A percentile compares a stretch with the other conserved stretches of the same genome.
These are phyloP conservation scores for Aspergillus cejpii DNA, from an alignment of 2,329 filamentous ascomycete species.

Conservation along the genomic window DNA sequence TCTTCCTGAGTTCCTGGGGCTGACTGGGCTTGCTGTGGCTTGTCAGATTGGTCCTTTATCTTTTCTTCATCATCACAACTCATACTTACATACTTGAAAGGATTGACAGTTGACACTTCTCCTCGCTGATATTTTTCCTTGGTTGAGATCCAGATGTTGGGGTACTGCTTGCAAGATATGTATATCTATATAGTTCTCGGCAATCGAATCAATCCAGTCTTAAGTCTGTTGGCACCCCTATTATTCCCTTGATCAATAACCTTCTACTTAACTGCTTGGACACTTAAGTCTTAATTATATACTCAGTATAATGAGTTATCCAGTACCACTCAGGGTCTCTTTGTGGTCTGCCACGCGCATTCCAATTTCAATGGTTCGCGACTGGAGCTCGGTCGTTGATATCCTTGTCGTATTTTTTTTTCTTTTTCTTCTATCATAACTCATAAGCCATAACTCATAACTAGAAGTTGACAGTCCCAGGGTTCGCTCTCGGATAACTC, in stretches of 20 bases:
- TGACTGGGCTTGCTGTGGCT: background rate
- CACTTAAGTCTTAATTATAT: too few relatives aligned
- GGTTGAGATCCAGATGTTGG: background rate
- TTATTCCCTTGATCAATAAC: background rate
- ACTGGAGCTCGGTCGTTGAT: conserved; percentile 4
- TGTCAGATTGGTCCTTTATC: background rate
- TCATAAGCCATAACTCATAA: too few relatives aligned
- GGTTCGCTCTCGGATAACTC: conserved; percentile 11
- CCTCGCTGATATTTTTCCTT: too few relatives aligned
- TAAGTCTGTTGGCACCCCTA: background rate
- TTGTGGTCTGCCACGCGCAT: conserved; percentile 9
- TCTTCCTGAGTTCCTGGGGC: background rate
- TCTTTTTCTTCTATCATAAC: background rate
- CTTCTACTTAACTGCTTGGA: too few relatives aligned
- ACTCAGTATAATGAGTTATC: background rate
- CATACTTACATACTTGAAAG: background rate
- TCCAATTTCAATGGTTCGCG: conserved; percentile 12
- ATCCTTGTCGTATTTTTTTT: background rate
- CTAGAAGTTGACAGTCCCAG: conserved; percentile 11
- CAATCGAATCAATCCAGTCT: background rate
- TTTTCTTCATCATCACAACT: background rate
- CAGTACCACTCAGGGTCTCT: background rate
- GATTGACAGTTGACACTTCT: too few relatives aligned
- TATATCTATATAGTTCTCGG: background rate
- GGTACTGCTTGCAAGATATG: background rate